Base-by-base conservation (phyloP, 208 protist species). In the Trypanosoma mega region DNA sequence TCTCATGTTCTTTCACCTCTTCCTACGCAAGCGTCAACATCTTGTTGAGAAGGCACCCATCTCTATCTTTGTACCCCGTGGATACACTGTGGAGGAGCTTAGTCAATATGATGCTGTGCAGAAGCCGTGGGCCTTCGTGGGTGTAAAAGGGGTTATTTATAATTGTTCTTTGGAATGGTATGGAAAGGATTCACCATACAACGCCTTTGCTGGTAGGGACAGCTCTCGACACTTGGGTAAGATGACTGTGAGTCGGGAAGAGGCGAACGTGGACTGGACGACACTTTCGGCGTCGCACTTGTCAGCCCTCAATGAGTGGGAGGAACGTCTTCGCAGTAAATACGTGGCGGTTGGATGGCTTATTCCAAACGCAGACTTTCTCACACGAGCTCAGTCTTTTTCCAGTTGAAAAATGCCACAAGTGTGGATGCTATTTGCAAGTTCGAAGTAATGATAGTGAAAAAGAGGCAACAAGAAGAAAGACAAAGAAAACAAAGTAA, bases 131-230 rank as follows among this genome's bases (percentile, higher is more conserved):
- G 80, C 74, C 0, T 92, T 96, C 37, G 71, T 96, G 0, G 86
- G 70, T 14, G 82, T 92, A 43, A 92, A 92, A 57, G 90, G 90
- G 20, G 63, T 93, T 55, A 72, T 96, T 57, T 96, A 96, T 79
- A 90, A 88, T 51, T 85, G 64, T 16, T 78, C 81, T 1, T 53
- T 79, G 33, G 78, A 87, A 36, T 92, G 80, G 61, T 96, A 96
- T 56, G 90, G 90, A 0, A 71, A 78, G 0, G 75, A 80, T 12
- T 68, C 74, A 16, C 82, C 84, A 1, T 96, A 96, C 81, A 89
- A 84, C 56, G 84, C 82, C 41, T 96, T 96, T 71, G 78, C 90
- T 9, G 90, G 86, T 29, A 73, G 82, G 47, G 90, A 96, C 66
- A 82, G 80, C 72, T 92, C 85, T 2, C 86, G 90, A 9, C 81